Base-by-base conservation (phyloP, 2,329 filamentous ascomycete genomes). In the Botrytis porri region DNA sequence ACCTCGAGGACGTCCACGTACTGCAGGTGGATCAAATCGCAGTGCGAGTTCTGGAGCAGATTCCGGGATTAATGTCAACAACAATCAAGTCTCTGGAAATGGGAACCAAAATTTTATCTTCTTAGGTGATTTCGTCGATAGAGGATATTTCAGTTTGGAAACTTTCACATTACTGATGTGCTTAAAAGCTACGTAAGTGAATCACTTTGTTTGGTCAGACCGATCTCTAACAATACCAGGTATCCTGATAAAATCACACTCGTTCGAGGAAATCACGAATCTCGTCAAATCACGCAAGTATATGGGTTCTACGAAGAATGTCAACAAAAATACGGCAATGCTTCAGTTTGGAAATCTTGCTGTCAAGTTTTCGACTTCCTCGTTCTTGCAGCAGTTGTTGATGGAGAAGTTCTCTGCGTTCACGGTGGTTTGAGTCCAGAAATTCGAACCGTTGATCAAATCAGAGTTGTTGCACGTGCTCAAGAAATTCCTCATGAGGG, bases 271-370 rank as follows among this genome's bases (percentile, higher is more conserved):
- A 93, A 93, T 78, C 91, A 93, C 81, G 91, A 93, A 80, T 93
- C 90, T 60, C 89, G 91, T 62, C 91, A 93, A 81, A 93, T 93
- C 77, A 93, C 91, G 22, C 90, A 93, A 80, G 91, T 93, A 22
- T 93, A 93, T 80, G 91, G 91, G 43, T 93, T 93, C 82, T 93
- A 93, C 82, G 91, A 93, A 80, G 91, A 93, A 80, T 93, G 91
- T 79, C 87, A 92, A 77, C 89, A 90, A 77, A 93, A 93, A 80
- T 93, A 93, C 79, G 91, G 91, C 74, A 93, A 93, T 81, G 91
- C 91, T 10, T 92, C 90, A 45, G 91, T 93, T 71, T 93, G 91
- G 91, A 93, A 93, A 82, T 91, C 90, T 69, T 93, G 92, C 81
- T 93, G 91, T 78, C 91, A 93, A 81, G 89, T 93, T 61, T 93